Evolutionary conservation across 2,329 filamentous ascomycete species (phyloP), one percentile per base, ranked within the genome.

Genomic region (Dactylellina cionopaga): DNA sequence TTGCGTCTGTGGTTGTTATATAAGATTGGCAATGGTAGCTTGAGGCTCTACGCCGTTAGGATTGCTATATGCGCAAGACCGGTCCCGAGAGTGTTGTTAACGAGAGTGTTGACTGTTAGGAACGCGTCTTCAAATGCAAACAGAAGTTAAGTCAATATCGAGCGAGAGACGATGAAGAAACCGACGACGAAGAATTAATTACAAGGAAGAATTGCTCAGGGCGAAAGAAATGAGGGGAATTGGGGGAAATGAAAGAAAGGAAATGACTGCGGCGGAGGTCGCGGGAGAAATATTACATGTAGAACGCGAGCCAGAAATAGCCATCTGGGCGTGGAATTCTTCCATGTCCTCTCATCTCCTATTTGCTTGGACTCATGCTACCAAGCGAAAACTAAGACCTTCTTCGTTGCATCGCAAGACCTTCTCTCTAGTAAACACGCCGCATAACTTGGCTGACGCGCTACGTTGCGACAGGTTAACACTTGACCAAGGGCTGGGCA

Each of bases 181-280:
- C 33, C 25, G 27, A 55, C 22, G 24, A 51, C 41, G 47, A 66
- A 58, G 35, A 27, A 19, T 13, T 13, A 27, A 64, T 54, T 54
- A 64, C 49, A 64, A 64, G 31, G 41, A 46, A 49, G 25, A 39
- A 24, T 25, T 58, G 27, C 13, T 35, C 11, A 37, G 44, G 19
- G 15, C 19, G 29, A 25, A 51, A 13, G 25, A 31, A 31, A 9
- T 24, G 39, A 35, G 33, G 41, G 37, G 49, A 72, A 46, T 72
- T 74, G 49, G 46, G 58, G 22, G 65, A 73, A 33, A 74, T 74
- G 76, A 76, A 76, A 75, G 43, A 74, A 71, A 52, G 55, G 35
- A 64, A 68, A 11, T 73, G 70, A 73, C 56, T 75, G 75, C 31
- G 43, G 44, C 60, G 46, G 46, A 35, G 25, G 47, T 33, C 19